Evolutionary conservation across 1,284 basidiomycete species (phyloP).

Genomic region (Apiotrichum gamsii): DNA sequence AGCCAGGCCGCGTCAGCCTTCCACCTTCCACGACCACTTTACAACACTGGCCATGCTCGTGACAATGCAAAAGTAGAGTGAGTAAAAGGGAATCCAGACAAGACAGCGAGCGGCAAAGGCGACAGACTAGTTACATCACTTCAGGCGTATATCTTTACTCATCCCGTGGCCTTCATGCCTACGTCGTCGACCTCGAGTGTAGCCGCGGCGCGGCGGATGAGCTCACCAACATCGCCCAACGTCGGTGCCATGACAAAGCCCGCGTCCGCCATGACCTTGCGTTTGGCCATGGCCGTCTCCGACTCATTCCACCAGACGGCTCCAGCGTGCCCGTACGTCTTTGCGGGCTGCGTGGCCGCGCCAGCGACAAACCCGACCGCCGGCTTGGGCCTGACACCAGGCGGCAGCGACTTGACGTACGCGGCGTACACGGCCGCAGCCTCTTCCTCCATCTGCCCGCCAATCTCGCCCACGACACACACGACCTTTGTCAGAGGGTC

Average conservation of each 20-base stretch:
- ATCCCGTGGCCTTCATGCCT: no score
- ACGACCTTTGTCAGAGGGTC: constrained; percentile 82
- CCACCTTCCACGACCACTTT: no score
- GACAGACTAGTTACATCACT: no score
- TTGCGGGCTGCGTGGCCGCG: constrained; percentile 83
- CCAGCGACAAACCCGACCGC: constrained; percentile 94
- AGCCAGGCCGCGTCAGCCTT: no score
- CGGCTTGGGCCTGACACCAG: constrained; percentile 60
- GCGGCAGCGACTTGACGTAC: constrained; percentile 58
- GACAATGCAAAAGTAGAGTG: no score
- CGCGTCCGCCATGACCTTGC: constrained; percentile 6
- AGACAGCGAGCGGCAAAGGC: no score
- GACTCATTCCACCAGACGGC: constrained; percentile 20
- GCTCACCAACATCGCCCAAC: constrained; percentile 12
- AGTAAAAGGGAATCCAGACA: no score
- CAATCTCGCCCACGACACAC: constrained; percentile 92
- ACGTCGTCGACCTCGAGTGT: no score
- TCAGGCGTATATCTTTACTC: no score
- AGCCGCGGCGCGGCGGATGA: no score
- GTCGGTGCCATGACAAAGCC: constrained; percentile 14
- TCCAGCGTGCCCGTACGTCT: constrained; percentile 84
- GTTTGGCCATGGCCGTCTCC: constrained; percentile 13
- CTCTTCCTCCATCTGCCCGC: constrained; percentile 86
- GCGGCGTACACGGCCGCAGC: constrained; percentile 85
- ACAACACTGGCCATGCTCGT: no score